Base-by-base conservation (phyloP, 805 yeast species). In the Ogataea nonfermentans region DNA sequence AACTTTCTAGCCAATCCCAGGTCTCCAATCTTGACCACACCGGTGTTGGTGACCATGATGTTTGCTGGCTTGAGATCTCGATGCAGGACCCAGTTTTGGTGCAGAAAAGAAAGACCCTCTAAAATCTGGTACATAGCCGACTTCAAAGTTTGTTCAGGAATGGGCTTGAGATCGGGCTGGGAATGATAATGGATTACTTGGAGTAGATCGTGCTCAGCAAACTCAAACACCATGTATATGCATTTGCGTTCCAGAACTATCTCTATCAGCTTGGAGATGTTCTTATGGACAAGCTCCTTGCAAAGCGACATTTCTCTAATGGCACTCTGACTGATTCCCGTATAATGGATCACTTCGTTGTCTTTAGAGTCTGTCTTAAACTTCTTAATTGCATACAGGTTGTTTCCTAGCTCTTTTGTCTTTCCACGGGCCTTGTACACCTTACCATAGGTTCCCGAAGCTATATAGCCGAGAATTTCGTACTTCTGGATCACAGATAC, bases 11-110 rank as follows among this genome's bases (percentile, higher is more conserved):
- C 96, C 24, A 90, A 68, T 1, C 98, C 98, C 51, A 90, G 71
- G 65, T 91, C 99, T 15, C 98, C 99, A 45, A 91, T 90, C 61
- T 93, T 93, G 13, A 91, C 93, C n/a, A 80, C 78, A 0, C 99
- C 99, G 43, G 76, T 78, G 7, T 81, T 73, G 0, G 96, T 79
- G 0, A 91, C 95, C 98, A 91, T 93, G 49, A 93, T 91, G 63
- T 91, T 91, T 2, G 99, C 99, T 1, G 99, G 99, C 56, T 93
- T 93, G 48, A 93, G 71, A 63, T 93, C 99, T 46, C 99, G 73
- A 63, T 93, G 99, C 35, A 93, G 68, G 2, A 93, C 81, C 98
- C 99, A 93, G 62, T 93, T 91, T 61, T 89, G 91, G 62, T 93
- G 99, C 29, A 93, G 64, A 56, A 82, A 93, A 0, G 89, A 79